phyloP scores from a whole-genome alignment of 345 rosid genomes.

The Eutrema yunnanense region DNA sequence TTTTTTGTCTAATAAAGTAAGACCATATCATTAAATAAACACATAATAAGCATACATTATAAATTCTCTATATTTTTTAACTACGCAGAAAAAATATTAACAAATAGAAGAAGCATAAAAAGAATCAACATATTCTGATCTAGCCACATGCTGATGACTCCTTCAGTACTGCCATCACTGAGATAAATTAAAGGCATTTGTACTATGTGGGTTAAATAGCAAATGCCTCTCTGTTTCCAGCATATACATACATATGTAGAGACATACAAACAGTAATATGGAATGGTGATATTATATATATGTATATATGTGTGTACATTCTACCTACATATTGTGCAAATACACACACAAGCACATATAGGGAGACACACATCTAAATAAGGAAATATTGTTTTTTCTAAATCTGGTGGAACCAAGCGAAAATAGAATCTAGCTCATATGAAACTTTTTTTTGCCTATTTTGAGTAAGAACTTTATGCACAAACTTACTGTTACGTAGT shows the following conservation, averaged over 20 bases:
- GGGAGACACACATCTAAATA: not conserved
- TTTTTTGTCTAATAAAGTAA: slow-evolving; percentile 13
- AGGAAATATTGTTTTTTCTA: slow-evolving; percentile 13
- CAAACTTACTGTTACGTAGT: not conserved
- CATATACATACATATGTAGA: not conserved
- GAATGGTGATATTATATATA: not conserved
- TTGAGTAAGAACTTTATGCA: slow-evolving; percentile 6
- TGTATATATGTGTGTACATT: not conserved
- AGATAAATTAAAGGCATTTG: slow-evolving; percentile 9
- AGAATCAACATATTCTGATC: slow-evolving; percentile 28
- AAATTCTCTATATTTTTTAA: not conserved
- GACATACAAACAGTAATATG: not conserved
- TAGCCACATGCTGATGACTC: slow-evolving; percentile 32
- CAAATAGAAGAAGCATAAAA: slow-evolving; percentile 14
- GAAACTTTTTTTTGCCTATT: slow-evolving; percentile 1
- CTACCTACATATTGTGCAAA: not conserved
- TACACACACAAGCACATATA: not conserved
- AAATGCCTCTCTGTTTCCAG: slow-evolving; percentile 14
- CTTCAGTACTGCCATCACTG: slow-evolving; percentile 25
- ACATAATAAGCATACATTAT: not conserved
- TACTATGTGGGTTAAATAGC: slow-evolving; percentile 25
- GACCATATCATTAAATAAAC: slow-evolving; percentile 2
- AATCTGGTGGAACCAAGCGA: slow-evolving; percentile 12
- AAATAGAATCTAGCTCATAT: slow-evolving; percentile 4
- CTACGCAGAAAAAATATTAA: not conserved